A percentile compares a stretch with the other conserved stretches of the same genome.
phyloP scores from a whole-genome alignment of 2,329 filamentous ascomycete genomes.

The Botrytis fragariae region DNA sequence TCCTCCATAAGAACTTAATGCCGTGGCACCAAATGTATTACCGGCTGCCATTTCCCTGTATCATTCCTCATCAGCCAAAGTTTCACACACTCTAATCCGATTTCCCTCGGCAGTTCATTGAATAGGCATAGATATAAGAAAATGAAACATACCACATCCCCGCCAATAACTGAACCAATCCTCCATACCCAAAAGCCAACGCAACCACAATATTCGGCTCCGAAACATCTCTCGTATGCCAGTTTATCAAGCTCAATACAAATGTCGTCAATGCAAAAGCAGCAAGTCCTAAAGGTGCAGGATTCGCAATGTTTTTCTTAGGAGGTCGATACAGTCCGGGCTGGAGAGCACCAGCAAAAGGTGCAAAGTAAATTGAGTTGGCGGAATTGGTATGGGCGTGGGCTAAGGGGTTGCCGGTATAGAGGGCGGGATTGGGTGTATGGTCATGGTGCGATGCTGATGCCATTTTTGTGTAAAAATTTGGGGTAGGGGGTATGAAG shows the following conservation, averaged over 20 bases:
- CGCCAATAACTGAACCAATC: background rate
- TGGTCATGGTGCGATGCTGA: background rate
- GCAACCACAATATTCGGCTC: background rate
- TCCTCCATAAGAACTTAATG: background rate
- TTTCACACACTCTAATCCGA: background rate
- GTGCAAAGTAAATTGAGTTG: background rate
- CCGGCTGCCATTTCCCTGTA: background rate
- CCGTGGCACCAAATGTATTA: background rate
- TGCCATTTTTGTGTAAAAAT: background rate
- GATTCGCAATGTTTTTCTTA: background rate
- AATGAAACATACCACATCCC: background rate
- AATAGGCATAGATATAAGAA: background rate
- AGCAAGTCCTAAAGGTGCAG: background rate
- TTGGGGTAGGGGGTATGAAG: background rate
- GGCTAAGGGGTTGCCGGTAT: background rate
- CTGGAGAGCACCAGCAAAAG: background rate
- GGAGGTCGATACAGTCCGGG: background rate
- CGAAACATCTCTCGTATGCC: background rate
- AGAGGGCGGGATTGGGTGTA: background rate
- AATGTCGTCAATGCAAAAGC: background rate
- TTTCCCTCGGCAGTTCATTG: rapidly evolving
- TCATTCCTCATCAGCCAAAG: background rate
- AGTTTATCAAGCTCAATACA: background rate
- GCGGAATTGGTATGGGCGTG: background rate
- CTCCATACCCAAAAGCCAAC: background rate